Percentiles rank a stretch among this genome's conserved stretches.
Conservation (phyloP, 148 eudicot genomes). For the Chenopodium berlandieri region DNA sequence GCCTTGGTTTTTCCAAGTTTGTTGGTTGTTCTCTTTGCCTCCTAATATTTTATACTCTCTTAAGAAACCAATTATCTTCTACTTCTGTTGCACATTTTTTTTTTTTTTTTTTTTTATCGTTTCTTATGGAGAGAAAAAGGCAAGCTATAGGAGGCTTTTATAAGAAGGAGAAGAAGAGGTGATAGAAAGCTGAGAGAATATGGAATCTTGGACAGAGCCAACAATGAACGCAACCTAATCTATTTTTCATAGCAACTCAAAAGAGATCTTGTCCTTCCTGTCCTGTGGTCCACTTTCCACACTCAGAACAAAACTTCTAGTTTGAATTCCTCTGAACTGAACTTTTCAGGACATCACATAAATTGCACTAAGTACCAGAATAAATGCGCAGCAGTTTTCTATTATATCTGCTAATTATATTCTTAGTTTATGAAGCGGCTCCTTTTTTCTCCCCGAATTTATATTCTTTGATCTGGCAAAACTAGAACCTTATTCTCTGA, state of each 20-base stretch:
- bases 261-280: constrained; percentile 50
- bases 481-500: constrained; percentile 72
- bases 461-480: constrained; percentile 42
- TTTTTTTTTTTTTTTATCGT: constrained; percentile 24
- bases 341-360: constrained; percentile 44
- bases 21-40: constrained; percentile 18
- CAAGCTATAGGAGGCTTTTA: constrained; percentile 48
- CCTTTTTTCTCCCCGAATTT: constrained; percentile 24
- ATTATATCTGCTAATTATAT: constrained; percentile 33
- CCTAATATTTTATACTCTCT: constrained; percentile 15
- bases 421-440: constrained; percentile 27
- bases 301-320: constrained; percentile 30
- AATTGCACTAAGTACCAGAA: constrained; percentile 63
- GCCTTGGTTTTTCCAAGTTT: constrained; percentile 13
- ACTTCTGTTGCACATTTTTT: constrained; percentile 28
- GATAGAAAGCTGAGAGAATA: constrained; percentile 43
- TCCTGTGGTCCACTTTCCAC: constrained; percentile 34
- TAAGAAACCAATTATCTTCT: constrained; percentile 20
- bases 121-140: constrained; percentile 30
- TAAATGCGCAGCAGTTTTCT: constrained; percentile 47
- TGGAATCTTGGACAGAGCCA: constrained; percentile 66
- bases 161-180: constrained; percentile 32
- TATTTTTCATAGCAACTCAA: constrained; percentile 40
- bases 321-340: constrained; percentile 41
- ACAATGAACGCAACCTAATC: constrained; percentile 43